Percentiles rank a stretch among this genome's conserved stretches.
phyloP scores from a whole-genome alignment of 2,329 filamentous ascomycete species.

The Davidsoniella neocaledoniae region DNA sequence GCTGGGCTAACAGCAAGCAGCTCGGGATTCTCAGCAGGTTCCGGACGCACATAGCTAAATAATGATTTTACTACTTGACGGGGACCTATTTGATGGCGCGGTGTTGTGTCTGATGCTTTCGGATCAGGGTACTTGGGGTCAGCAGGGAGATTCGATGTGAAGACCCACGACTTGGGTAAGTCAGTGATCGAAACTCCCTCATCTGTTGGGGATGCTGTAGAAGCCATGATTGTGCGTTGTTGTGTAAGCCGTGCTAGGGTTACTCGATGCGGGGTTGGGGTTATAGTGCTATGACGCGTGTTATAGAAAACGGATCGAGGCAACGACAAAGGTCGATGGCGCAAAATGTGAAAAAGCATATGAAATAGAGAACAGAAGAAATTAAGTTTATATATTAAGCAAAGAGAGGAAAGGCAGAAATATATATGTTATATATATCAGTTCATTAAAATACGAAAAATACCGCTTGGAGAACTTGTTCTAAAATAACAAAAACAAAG shows the following conservation, averaged over 20 bases:
- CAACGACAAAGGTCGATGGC: no score
- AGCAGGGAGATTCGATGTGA: conserved; percentile 51
- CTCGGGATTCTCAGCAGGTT: conserved; percentile 53
- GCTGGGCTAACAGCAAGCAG: conserved; percentile 64
- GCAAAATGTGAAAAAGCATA: no score
- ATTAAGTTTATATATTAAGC: not conserved
- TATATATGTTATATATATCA: no score
- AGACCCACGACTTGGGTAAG: conserved; percentile 48
- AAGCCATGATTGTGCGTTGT: not conserved
- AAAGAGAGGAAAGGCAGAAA: no score
- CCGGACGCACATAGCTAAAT: conserved; percentile 82
- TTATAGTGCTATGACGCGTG: no score
- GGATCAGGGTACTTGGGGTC: conserved; percentile 70
- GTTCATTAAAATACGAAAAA: no score
- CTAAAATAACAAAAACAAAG: no score
- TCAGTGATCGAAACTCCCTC: conserved; percentile 27
- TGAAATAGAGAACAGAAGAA: not conserved
- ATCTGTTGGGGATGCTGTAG: not conserved
- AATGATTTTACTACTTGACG: conserved; percentile 70
- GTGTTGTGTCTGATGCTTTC: conserved; percentile 61
- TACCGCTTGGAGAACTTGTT: no score
- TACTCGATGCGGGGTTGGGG: not conserved
- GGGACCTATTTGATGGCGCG: conserved; percentile 59
- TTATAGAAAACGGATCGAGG: no score
- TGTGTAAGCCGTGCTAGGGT: not conserved